Evolutionary conservation across 1,139 yeast genomes (phyloP), one percentile per base, ranked within the genome.

Genomic region (Sugiyamaella novakii): DNA sequence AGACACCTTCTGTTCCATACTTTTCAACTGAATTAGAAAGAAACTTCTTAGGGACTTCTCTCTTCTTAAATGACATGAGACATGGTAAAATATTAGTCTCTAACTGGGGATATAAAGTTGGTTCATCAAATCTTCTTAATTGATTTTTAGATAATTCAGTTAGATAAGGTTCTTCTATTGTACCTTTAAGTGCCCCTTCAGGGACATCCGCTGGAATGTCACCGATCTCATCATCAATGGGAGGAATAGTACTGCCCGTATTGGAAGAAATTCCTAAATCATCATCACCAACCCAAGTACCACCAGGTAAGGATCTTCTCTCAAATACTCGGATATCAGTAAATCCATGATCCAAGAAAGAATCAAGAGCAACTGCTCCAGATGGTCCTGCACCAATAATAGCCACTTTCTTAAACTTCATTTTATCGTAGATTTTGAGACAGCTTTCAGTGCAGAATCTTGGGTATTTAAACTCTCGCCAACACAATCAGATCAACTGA

Each of bases 331-430:
- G 49, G n/a, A 58, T 42, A 35, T 58, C 46, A n/a, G 34, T 39
- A 43, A 52, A 58, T 14, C 60, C 61, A 25, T 49, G 50, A 5
- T 45, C 37, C 15, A 57, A 43, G 24, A 58, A 58, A 8, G 49
- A 30, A 15, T 55, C 57, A 12, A 58, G 46, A 3, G 60, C 61
- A 17, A 58, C 47, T 11, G 57, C 60, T 10, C 62, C 62, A n/a
- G 55, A 39, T 4, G 62, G 61, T 1, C 62, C 62, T 1, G 60
- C 61, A 6, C 62, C 62, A 19, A 58, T 49, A 12, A 58, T 53
- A 7, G 60, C 62, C n/a, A 58, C 43, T 18, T 54, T 25, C 17
- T 38, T 14, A 8, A 24, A 3, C 12, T 34, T 34, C 38, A 34
- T 34, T n/a, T 14, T 29, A 5, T 29, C 28, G n/a, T n/a, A n/a